A percentile compares a stretch with the other conserved stretches of the same genome.
phyloP scores from a whole-genome alignment of 2,329 filamentous ascomycete genomes.

The Penicillium sp. region DNA sequence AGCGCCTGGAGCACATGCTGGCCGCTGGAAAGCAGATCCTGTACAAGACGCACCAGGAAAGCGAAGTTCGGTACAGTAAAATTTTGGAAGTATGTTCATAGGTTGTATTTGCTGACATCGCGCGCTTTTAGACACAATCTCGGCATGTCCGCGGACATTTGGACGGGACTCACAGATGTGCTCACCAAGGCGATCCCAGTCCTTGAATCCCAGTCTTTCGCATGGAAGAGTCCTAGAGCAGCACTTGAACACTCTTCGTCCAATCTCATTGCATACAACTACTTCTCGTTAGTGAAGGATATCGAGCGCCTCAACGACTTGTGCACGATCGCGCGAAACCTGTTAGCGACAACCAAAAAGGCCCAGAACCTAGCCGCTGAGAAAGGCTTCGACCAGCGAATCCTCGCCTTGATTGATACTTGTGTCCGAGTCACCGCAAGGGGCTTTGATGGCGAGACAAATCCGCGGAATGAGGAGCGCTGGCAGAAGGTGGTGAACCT shows the following conservation, averaged over 20 bases:
- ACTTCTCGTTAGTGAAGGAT: slow-evolving; percentile 61
- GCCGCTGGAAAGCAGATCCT: slow-evolving; percentile 62
- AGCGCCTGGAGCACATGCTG: slow-evolving; percentile 58
- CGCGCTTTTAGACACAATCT: slow-evolving; percentile 52
- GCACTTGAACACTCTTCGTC: slow-evolving; percentile 62
- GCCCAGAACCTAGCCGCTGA: slow-evolving; percentile 65
- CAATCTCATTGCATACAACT: slow-evolving; percentile 62
- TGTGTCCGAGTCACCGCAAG: slow-evolving; percentile 65
- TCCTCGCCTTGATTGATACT: slow-evolving; percentile 63
- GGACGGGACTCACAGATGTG: slow-evolving; percentile 60
- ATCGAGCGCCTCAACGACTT: slow-evolving; percentile 64
- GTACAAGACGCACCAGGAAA: slow-evolving; percentile 58
- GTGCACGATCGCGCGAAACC: slow-evolving; percentile 63
- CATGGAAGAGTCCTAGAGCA: slow-evolving; percentile 59
- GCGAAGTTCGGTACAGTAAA: slow-evolving; percentile 52
- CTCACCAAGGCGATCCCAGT: slow-evolving; percentile 62
- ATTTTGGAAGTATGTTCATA: neutral
- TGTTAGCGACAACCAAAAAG: slow-evolving; percentile 61
- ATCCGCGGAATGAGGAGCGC: slow-evolving; percentile 62
- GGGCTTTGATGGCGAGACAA: slow-evolving; percentile 65
- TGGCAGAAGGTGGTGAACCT: slow-evolving; percentile 67
- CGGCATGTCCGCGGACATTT: slow-evolving; percentile 58
- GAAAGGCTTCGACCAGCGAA: slow-evolving; percentile 61
- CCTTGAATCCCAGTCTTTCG: slow-evolving; percentile 63
- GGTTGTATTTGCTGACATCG: slow-evolving; percentile 1